Evolutionary conservation across 106 monocot species (phyloP), one percentile per base, ranked within the genome.

Genomic region (Triglochin maritima): DNA sequence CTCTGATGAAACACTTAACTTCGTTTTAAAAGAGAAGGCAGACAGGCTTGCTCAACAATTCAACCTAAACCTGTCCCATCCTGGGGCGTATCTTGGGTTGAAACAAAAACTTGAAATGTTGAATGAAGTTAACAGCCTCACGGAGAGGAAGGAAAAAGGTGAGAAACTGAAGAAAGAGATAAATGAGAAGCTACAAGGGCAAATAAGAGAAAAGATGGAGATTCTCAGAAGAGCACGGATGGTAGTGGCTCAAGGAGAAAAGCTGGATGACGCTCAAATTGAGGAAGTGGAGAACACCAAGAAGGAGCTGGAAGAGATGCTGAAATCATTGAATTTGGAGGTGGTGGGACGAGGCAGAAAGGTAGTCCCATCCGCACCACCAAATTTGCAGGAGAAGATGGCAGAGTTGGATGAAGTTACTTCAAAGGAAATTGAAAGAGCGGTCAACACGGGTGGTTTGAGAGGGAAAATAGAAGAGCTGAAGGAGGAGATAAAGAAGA

Each of bases 131-230:
- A 77, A 57, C 74, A 77, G 50, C 63, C 44, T 90, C 2, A 54
- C 56, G 16, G 81, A 86, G 49, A 53, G 46, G 10, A 79, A 10
- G 56, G 62, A 43, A 4, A 90, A 90, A 47, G 70, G 73, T n/a
- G 83, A 86, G 79, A 83, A 46, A 49, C 64, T 90, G 71, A 82
- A 85, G 84, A 84, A 74, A 70, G 84, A 81, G 79, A 78, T 90
- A 29, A 90, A 90, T 70, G 77, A 77, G 64, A 81, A 78, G 55
- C 72, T 90, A 44, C 72, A 73, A 57, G 80, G 64, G 16, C 61
- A 78, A 61, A 68, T 77, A 41, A 80, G 74, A 64, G 81, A 62
- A 45, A 83, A 77, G 65, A 69, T 78, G 68, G 81, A 78, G 11
- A 68, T 86, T 42, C 43, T 88, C 77, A 83, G 49, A 65, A 83